Evolutionary conservation across 257 asterid species (phyloP).

Genomic region (Fraxinus anomala): DNA sequence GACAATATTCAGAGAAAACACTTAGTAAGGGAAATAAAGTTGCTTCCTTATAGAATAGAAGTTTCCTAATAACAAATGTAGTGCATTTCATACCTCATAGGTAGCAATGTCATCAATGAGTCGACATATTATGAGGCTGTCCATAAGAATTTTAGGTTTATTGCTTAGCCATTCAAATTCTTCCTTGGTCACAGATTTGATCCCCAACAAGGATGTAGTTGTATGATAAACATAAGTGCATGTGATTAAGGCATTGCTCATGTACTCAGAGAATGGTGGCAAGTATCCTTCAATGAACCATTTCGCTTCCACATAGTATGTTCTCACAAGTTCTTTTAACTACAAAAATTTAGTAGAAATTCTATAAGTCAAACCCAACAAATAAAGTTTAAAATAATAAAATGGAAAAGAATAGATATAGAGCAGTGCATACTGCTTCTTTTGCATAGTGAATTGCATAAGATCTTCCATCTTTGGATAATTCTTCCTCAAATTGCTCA

Average conservation of each 20-base stretch:
- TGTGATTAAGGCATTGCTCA: not conserved
- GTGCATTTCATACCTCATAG: not conserved
- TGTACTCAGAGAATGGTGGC: not conserved
- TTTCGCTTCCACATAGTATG: not conserved
- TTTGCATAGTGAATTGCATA: not conserved
- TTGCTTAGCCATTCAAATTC: conserved; percentile 1
- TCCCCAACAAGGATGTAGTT: not conserved
- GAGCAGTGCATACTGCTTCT: not conserved
- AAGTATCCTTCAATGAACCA: not conserved
- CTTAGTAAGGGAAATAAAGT: not conserved
- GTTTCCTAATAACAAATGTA: not conserved
- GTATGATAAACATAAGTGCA: not conserved
- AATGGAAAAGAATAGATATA: too few species aligned
- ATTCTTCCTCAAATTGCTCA: not conserved
- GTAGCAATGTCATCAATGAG: not conserved
- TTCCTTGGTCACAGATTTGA: not conserved
- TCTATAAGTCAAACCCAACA: too few species aligned
- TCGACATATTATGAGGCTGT: conserved; percentile 3
- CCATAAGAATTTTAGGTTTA: not conserved
- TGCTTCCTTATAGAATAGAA: not conserved
- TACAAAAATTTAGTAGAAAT: not conserved
- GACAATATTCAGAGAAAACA: not conserved
- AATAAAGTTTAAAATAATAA: too few species aligned
- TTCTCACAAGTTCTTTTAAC: not conserved
- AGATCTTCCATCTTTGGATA: not conserved